Evolutionary conservation across 257 asterid genomes (phyloP), one percentile per base, ranked within the genome.

Genomic region (Lycium ferocissimum): DNA sequence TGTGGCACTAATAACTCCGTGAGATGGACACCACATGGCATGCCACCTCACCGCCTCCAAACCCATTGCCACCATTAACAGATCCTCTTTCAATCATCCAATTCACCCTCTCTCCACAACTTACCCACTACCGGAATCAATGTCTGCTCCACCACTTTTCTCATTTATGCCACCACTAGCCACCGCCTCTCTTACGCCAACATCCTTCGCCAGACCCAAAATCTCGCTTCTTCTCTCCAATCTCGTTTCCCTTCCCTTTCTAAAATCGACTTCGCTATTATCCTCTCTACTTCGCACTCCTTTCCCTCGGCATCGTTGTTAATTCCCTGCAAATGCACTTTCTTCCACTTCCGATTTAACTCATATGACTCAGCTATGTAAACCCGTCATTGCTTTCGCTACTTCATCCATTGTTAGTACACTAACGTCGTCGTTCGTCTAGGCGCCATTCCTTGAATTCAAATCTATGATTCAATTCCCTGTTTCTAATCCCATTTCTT

Each of bases 251-350:
- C 93, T 54, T 89, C 91, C 47, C 90, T 95, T 54, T 90, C 95
- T 40, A 62, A 83, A n/a, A 86, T 89, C 89, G 93, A 90, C 85
- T 97, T 92, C 85, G 99, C 95, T 0, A 92, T 96, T 85, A 58
- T 96, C 83, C 87, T 96, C 86, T 86, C 94, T 96, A 92, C 88
- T 93, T 94, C 92, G 87, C 98, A 6, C 93, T 96, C 65, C 96
- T 96, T 73, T 91, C 95, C 1, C 89, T 93, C 0, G 97, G 98
- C n/a, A 87, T 89, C 82, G 88, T 82, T 76, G 90, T 94, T 51
- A 26, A 26, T 94, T 98, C 0, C 99, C 99, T 0, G 93, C 95
- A 33, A 96, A 92, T n/a, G 98, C 98, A 0, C 65, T 92, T 3
- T 93, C 95, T 15, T 83, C 99, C 0, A 61, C 88, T 37, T 65